Evolutionary conservation across 2,329 filamentous ascomycete genomes (phyloP), one percentile per base, ranked within the genome.

Genomic region (Ophiocordyceps australis): DNA sequence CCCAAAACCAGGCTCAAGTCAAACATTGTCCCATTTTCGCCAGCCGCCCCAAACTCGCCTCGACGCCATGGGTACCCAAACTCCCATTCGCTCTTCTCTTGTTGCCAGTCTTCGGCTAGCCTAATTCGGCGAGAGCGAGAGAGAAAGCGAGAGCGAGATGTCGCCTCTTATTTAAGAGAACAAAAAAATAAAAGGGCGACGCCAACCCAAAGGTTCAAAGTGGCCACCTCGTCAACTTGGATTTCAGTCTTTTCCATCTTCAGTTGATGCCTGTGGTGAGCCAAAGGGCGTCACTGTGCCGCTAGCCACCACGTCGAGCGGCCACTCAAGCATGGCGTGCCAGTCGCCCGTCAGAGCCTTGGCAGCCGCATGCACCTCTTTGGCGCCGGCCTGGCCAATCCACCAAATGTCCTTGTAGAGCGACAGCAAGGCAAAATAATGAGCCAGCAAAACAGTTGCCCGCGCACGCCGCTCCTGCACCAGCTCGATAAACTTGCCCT

Each of bases 401-500:
- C 28, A 32, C 30, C 30, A 32, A 13, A 29, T 20, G 17, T 30
- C 16, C 14, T 22, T 26, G 19, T 30, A 25, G 10, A 28, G 23
- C 3, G 28, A 22, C 20, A 32, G 21, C 20, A 32, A 17, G n/a
- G 28, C 30, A 22, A 32, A 32, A 18, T 32, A 32, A 22, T 28
- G 23, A 7, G 25, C 22, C 17, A 32, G 24, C 15, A 32, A 20
- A 15, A 32, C 23, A 5, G 22, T 24, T 13, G 30, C 26, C 12
- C 30, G 24, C 13, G 30, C 20, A 14, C 19, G 19, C 17, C 17
- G n/a, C 17, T 32, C 25, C 13, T 28, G 26, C 12, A 32, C 28
- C 25, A 32, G 20, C 24, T 32, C 30, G 21, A 30, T 32, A 22
- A 32, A 32, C 17, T 26, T 20, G 6, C 26, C 28, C 23, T 32